These are phyloP conservation scores for Ogataea nonfermentans DNA, from an alignment of 805 yeast genomes.

Conservation along the genomic window DNA sequence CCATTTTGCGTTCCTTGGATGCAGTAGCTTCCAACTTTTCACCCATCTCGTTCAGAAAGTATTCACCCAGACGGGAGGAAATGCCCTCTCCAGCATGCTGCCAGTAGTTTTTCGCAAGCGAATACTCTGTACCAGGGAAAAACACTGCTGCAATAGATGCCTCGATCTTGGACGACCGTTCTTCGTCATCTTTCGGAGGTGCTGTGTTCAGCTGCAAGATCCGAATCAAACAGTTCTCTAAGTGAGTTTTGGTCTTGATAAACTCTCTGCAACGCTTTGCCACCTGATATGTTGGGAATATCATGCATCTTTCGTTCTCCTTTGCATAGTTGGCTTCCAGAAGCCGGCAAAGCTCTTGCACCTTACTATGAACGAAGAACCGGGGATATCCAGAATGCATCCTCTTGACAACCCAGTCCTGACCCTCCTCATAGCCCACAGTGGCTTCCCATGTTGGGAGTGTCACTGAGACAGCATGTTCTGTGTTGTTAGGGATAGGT, in stretches of 20 bases:
- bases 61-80: constrained; percentile 86
- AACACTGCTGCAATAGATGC: constrained; percentile 78
- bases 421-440: constrained; percentile 90
- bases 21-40: constrained; percentile 36
- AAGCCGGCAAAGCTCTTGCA: constrained; percentile 52
- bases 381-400: constrained; percentile 92
- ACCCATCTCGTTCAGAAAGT: constrained; percentile 62
- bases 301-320: constrained; percentile 68
- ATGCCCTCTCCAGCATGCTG: constrained; percentile 98
- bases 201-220: constrained; percentile 73
- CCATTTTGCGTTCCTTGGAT: constrained; percentile 20
- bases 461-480: constrained; percentile 93
- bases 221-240: constrained; percentile 45
- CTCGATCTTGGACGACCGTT: constrained; percentile 57
- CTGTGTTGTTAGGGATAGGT: constrained; percentile 84
- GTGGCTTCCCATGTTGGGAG: constrained; percentile 94
- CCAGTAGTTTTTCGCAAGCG: constrained; percentile 86
- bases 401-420: constrained; percentile 69
- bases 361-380: constrained; percentile 65
- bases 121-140: constrained; percentile 56
- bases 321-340: constrained; percentile 73
- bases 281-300: constrained; percentile 73
- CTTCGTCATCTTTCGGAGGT: constrained; percentile 59
- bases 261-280: constrained; percentile 87
- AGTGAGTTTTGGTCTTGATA: constrained; percentile 46